Evolutionary conservation across 225 moss, liverwort and hornwort genomes (phyloP).

Genomic region (Polytrichum formosum): DNA sequence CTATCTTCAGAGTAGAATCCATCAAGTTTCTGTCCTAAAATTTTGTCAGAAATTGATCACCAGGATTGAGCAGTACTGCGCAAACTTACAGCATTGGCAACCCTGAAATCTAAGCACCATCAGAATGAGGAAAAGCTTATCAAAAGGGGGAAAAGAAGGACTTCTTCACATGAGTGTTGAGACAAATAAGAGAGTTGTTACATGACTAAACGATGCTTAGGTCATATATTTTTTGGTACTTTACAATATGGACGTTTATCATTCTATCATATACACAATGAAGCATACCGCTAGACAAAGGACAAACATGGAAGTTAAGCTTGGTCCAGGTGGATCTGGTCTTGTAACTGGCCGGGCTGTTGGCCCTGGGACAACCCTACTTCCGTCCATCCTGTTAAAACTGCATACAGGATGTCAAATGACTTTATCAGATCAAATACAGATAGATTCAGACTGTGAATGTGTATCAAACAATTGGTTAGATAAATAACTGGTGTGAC

Average conservation of each 20-base stretch:
- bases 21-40: too few species aligned
- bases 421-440: neutral
- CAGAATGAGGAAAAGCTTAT: neutral
- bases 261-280: neutral
- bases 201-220: too few species aligned
- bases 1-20: too few species aligned
- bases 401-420: constrained; percentile 15
- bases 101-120: neutral
- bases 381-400: constrained; percentile 45
- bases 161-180: too few species aligned
- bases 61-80: too few species aligned
- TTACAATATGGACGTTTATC: too few species aligned
- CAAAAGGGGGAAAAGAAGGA: neutral
- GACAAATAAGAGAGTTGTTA: too few species aligned
- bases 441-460: too few species aligned
- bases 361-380: constrained; percentile 36
- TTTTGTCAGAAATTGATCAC: too few species aligned
- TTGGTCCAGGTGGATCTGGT: constrained; percentile 37
- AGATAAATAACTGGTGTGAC: too few species aligned
- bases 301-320: constrained; percentile 42
- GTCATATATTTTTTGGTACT: too few species aligned
- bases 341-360: constrained; percentile 29
- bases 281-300: constrained; percentile 39
- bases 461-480: too few species aligned
- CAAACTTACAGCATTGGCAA: neutral